Conservation (phyloP, 192 early-diverging fungal species). For the Podila horticola region DNA sequence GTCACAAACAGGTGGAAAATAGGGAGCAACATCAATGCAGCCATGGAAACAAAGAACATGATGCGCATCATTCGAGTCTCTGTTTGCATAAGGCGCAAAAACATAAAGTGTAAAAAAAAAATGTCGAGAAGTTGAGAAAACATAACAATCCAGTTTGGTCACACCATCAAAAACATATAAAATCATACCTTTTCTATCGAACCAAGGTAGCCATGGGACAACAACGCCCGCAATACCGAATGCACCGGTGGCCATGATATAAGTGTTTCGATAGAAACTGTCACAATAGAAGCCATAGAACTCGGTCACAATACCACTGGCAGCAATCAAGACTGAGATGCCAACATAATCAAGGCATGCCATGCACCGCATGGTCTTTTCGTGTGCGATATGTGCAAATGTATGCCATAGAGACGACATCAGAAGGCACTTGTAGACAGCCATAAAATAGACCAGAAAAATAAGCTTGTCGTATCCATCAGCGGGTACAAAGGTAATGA, state of each 20-base stretch:
- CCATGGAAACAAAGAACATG: slow-evolving; percentile 64
- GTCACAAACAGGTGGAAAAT: slow-evolving; percentile 56
- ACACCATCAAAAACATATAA: neutral
- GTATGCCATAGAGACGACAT: slow-evolving; percentile 70
- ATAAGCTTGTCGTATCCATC: slow-evolving; percentile 58
- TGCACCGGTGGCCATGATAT: slow-evolving; percentile 60
- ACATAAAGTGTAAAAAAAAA: neutral
- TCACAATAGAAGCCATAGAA: slow-evolving; percentile 71
- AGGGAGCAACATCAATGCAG: slow-evolving; percentile 54
- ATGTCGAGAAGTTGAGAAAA: neutral
- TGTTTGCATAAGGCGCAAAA: neutral
- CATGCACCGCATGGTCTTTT: slow-evolving; percentile 60
- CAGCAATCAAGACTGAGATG: slow-evolving; percentile 69
- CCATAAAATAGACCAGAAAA: slow-evolving; percentile 65
- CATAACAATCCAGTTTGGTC: neutral
- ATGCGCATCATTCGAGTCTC: slow-evolving; percentile 57
- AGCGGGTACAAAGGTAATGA: slow-evolving; percentile 41
- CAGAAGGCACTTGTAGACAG: slow-evolving; percentile 66
- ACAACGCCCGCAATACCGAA: slow-evolving; percentile 62
- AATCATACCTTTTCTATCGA: slow-evolving; percentile 53
- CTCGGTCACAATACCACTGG: slow-evolving; percentile 64
- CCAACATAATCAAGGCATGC: slow-evolving; percentile 73
- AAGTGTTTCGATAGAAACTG: slow-evolving; percentile 42
- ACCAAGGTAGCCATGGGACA: slow-evolving; percentile 61
- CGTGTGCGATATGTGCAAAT: slow-evolving; percentile 66